Evolutionary conservation across 2,329 filamentous ascomycete genomes (phyloP), one percentile per base, ranked within the genome.

Genomic region (Zymoseptoria passerinii): DNA sequence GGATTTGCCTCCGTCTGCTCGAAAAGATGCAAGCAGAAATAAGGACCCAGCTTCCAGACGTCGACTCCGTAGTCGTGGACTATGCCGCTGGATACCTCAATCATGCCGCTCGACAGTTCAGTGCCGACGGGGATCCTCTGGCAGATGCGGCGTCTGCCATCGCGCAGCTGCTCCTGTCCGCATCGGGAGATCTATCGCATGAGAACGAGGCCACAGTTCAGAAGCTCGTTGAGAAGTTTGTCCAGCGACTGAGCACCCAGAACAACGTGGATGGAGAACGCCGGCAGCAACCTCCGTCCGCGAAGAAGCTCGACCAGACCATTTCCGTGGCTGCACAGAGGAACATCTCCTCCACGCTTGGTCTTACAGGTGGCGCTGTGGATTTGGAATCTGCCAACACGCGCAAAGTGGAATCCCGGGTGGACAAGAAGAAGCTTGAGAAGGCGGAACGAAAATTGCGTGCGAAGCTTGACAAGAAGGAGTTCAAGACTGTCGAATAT

Each of bases 371-470:
- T 55, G 89, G 85, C 57, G 86, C 81, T 60, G 90, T 99, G 48
- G 94, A 99, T 71, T 81, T 99, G 27, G 94, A 99, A 75, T 95
- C 92, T 58, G 91, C 92, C 71, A 95, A 95, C 71, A 81, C 84
- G 48, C 84, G 92, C 69, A 97, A 97, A 77, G 89, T 99, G 59
- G 94, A 99, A 78, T 97, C 92, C 68, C 90, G 92, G 73, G 94
- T 99, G 61, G 94, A 99, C 77, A 86, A 87, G 72, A 99, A 97
- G 86, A 99, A 99, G 81, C 85, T 99, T 19, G 94, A 99, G 76
- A 99, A 99, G 78, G 94, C 94, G 1, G 94, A 99, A 77, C 83
- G 89, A 65, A 99, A 99, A 80, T 94, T 99, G 72, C 90, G 91
- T 53, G 92, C 92, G 69, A 99, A 99, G 80, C 94, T 97, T 78